A percentile compares a stretch with the other conserved stretches of the same genome.
Evolutionary conservation across 305 asterid genomes (phyloP).

Genomic region (Fraxinus sp.): DNA sequence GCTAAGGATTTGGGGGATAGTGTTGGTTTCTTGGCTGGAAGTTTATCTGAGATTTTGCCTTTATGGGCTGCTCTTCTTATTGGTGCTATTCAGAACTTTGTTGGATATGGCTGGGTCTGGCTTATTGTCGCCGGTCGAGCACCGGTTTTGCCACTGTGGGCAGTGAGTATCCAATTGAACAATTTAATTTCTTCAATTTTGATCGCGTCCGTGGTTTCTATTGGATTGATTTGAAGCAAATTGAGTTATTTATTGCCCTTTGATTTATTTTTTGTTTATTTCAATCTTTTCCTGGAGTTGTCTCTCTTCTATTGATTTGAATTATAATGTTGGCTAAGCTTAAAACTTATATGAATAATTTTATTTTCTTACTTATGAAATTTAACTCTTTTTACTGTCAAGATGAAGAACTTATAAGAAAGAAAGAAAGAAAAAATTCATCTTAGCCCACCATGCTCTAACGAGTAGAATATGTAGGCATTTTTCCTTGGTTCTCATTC

Average conservation of each 20-base stretch:
- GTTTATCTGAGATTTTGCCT: conserved; percentile 52
- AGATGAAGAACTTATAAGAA: background rate
- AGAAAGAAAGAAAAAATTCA: background rate
- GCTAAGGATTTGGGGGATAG: conserved; percentile 71
- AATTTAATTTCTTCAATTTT: background rate
- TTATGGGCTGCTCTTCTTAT: conserved; percentile 52
- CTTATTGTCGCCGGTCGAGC: conserved; percentile 50
- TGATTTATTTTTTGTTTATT: conserved; percentile 3
- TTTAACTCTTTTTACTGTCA: background rate
- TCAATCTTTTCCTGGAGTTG: background rate
- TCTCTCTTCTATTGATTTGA: conserved; percentile 8
- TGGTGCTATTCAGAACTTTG: conserved; percentile 57
- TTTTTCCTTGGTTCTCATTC: background rate
- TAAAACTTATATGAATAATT: background rate
- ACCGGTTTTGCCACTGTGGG: conserved; percentile 61
- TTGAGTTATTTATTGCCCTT: background rate
- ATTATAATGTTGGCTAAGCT: background rate
- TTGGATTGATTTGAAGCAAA: conserved; percentile 7
- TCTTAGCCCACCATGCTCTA: background rate
- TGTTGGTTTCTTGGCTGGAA: conserved; percentile 58
- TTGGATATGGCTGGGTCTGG: conserved; percentile 68
- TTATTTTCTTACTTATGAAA: background rate
- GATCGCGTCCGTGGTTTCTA: background rate
- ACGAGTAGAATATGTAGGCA: background rate
- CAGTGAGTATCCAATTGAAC: conserved; percentile 40